Evolutionary conservation across 768 basidiomycete species (phyloP).

Genomic region (Hygrophorus russula): DNA sequence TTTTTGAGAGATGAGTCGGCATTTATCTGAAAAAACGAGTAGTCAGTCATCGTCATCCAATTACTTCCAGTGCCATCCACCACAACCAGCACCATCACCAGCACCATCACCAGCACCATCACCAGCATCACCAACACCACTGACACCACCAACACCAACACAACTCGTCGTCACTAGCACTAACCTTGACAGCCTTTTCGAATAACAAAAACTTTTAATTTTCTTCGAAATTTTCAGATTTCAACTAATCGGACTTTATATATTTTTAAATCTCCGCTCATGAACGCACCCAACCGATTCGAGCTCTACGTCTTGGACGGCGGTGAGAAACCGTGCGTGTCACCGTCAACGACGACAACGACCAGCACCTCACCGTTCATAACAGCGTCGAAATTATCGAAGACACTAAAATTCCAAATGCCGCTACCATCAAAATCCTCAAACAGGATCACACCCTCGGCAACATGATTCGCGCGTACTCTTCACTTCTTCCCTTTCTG

Average conservation of each 20-base stretch:
- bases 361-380: background rate
- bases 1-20: slow-evolving; percentile 95
- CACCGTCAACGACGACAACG: background rate
- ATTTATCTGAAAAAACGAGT: slow-evolving; percentile 34
- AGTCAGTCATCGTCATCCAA: slow-evolving; percentile 36
- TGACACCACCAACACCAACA: no score
- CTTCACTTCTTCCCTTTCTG: slow-evolving; percentile 11
- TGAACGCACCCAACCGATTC: slow-evolving; percentile 94
- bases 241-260: slow-evolving; percentile 9
- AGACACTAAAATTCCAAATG: slow-evolving; percentile 97
- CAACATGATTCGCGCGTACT: slow-evolving; percentile 92
- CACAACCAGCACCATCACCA: background rate
- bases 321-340: slow-evolving; percentile 84
- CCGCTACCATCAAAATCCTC: slow-evolving; percentile 86
- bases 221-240: no score
- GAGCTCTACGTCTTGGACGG: slow-evolving; percentile 89
- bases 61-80: slow-evolving; percentile 22
- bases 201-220: no score
- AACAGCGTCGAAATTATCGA: slow-evolving; percentile 80
- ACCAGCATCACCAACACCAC: background rate
- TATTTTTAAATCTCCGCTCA: slow-evolving; percentile 16
- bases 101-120: slow-evolving; percentile 25
- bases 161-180: no score
- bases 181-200: no score
- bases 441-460: slow-evolving; percentile 98